Evolutionary conservation across 176 grass and related monocot species (phyloP), one percentile per base, ranked within the genome.

Genomic region (Carex littledalei): DNA sequence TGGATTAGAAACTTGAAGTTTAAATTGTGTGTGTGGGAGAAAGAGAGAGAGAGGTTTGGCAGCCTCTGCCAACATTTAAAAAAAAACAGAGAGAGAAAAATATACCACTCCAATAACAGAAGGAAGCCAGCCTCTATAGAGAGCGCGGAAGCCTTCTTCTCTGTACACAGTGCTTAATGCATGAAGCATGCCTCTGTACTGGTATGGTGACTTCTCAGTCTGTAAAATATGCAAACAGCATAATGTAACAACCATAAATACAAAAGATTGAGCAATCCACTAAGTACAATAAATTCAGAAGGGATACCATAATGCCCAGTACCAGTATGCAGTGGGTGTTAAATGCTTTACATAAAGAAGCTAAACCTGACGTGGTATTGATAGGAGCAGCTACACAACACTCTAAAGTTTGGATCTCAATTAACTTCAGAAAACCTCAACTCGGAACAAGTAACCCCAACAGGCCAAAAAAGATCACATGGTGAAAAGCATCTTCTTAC

Each of bases 121-220:
- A 86, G 96, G 96, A 92, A 99, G 93, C 96, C 96, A 99, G 41
- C 96, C 96, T 89, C 86, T 95, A 85, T 99, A 99, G 43, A 99
- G 83, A 87, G 96, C 96, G 82, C 93, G 91, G 24, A 99, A 95
- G 43, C 96, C 96, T 92, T 99, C 96, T 92, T 99, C 91, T 41
- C 93, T 88, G 81, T 99, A 95, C 15, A 99, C 96, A 35, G 91
- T 92, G 41, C 96, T 85, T 74, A 99, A 82, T 60, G 96, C 96
- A 87, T 99, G 93, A 89, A 99, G 89, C 93, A 99, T 99, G 81
- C 96, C 96, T 89, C 93, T 91, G 73, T 99, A 99, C 85, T 92
- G 96, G 78, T 94, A 95, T 31, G 96, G 93, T 50, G 96, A 99
- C 81, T 99, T 95, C 0, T 94, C 89, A 22, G 93, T 94, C 96